phyloP scores from a whole-genome alignment of 108 stramenopile species.

The Fragilariopsis cylindrus region DNA sequence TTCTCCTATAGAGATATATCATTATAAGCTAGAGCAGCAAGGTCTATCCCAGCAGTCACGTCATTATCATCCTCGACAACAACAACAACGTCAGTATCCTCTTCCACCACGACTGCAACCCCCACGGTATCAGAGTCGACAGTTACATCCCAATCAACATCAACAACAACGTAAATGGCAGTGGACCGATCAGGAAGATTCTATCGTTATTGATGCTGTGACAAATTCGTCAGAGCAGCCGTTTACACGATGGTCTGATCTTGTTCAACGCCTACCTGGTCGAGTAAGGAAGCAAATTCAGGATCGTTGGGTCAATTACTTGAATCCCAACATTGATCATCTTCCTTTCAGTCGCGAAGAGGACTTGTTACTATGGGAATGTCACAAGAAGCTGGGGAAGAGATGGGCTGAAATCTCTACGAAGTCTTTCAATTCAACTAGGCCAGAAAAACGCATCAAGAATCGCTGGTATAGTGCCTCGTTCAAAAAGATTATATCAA shows the following conservation, averaged over 20 bases:
- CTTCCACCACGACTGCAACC: too few relatives aligned
- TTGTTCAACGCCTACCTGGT: slow-evolving; percentile 82
- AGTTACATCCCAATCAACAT: too few relatives aligned
- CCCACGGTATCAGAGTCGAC: too few relatives aligned
- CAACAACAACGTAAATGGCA: slow-evolving; percentile 60
- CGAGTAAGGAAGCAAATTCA: slow-evolving; percentile 89
- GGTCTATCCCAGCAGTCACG: too few relatives aligned
- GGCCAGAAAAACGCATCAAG: slow-evolving; percentile 90
- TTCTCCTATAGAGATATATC: too few relatives aligned
- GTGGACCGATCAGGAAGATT: slow-evolving; percentile 81
- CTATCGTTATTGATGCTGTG: slow-evolving; percentile 79
- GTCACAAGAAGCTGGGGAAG: slow-evolving; percentile 77
- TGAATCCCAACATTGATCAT: slow-evolving; percentile 85
- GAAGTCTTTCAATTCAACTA: slow-evolving; percentile 69
- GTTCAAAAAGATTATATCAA: slow-evolving; percentile 80
- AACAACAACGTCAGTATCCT: too few relatives aligned
- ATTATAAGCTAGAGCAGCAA: too few relatives aligned
- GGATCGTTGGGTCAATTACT: slow-evolving; percentile 90
- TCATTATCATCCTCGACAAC: too few relatives aligned
- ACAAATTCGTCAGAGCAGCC: slow-evolving; percentile 72
- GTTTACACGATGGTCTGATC: slow-evolving; percentile 86
- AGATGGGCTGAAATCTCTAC: slow-evolving; percentile 88
- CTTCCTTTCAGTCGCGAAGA: slow-evolving; percentile 77
- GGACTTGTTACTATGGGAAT: slow-evolving; percentile 79
- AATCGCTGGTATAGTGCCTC: slow-evolving; percentile 91